These are phyloP conservation scores for Coemansia sp. DNA, from an alignment of 192 early-diverging fungal species.

Conservation along the genomic window DNA sequence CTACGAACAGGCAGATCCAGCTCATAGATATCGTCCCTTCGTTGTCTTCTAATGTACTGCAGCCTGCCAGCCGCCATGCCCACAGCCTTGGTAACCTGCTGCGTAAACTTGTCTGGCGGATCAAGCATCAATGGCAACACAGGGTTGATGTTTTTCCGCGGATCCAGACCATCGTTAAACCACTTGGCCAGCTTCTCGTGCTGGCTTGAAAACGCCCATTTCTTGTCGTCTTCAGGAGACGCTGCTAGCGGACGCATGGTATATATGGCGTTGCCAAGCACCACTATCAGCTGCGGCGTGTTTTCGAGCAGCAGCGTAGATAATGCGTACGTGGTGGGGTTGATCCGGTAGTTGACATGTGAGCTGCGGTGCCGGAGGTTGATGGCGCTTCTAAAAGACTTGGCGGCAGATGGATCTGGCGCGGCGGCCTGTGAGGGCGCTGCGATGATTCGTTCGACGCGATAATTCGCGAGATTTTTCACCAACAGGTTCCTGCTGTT, in stretches of 20 bases:
- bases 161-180: not conserved
- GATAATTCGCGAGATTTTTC: no score
- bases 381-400: not conserved
- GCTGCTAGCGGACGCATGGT: not conserved
- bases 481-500: no score
- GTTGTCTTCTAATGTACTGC: not conserved
- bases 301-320: not conserved
- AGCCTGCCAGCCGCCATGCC: not conserved
- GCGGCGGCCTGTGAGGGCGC: no score
- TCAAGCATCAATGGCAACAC: not conserved
- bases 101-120: not conserved
- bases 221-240: not conserved
- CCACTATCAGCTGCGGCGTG: not conserved
- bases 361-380: not conserved
- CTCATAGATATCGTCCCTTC: not conserved
- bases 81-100: not conserved
- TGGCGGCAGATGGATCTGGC: no score
- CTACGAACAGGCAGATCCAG: not conserved
- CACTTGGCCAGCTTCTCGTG: no score
- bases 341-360: not conserved
- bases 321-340: not conserved
- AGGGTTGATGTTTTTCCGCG: not conserved
- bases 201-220: no score
- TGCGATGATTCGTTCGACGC: no score
- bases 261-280: not conserved